Conservation (phyloP, 805 yeast species). For the Schwanniomyces sp. region DNA sequence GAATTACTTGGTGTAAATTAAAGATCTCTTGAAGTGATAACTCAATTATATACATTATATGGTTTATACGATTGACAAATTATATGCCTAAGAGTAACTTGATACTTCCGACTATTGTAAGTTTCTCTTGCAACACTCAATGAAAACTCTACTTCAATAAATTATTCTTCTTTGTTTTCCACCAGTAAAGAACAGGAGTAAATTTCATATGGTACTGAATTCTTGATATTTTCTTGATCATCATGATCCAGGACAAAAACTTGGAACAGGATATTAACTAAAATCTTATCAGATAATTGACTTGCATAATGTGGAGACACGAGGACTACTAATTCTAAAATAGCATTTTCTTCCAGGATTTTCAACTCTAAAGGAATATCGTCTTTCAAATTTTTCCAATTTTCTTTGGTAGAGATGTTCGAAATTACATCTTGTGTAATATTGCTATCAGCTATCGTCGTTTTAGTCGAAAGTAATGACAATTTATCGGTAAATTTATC, state of each 20-base stretch:
- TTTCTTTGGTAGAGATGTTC: constrained; percentile 21
- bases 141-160: no score
- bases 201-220: background rate
- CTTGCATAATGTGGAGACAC: background rate
- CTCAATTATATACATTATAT: background rate
- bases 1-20: constrained; percentile 63
- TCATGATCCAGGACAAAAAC: background rate
- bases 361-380: constrained; percentile 34
- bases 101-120: no score
- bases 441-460: constrained; percentile 13
- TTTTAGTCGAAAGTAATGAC: constrained; percentile 19
- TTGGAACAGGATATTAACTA: background rate
- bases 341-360: background rate
- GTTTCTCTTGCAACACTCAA: no score
- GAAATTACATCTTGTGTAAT: constrained; percentile 14
- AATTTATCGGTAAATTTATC: constrained; percentile 15
- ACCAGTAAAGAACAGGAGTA: background rate
- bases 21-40: background rate
- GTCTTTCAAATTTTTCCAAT: constrained; percentile 39
- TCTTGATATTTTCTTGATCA: background rate
- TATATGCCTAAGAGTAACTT: no score
- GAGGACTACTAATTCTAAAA: background rate
- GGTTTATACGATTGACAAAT: no score
- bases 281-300: background rate
- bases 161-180: background rate